These are phyloP conservation scores for Fonsecaea monophora DNA, from an alignment of 2,329 filamentous ascomycete genomes.

Conservation along the genomic window DNA sequence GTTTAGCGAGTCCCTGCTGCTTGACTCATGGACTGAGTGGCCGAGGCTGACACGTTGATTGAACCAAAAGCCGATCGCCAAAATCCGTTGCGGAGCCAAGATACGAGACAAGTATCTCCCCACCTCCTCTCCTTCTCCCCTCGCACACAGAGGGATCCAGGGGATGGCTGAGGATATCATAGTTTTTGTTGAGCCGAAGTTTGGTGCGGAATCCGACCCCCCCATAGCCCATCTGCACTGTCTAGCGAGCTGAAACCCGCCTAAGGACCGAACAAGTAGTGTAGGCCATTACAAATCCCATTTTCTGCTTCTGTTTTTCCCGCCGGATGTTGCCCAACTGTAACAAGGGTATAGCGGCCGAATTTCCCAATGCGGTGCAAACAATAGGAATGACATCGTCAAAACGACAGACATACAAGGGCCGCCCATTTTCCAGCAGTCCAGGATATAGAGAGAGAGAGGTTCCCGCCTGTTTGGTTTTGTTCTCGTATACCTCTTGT, in stretches of 20 bases:
- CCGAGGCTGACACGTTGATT: background rate
- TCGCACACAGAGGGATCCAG: background rate
- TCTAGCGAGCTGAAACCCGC: background rate
- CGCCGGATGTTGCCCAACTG: too few relatives aligned
- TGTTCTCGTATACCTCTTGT: too few relatives aligned
- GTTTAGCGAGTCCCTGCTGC: background rate
- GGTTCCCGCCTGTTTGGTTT: too few relatives aligned
- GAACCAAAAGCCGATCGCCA: background rate
- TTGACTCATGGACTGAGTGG: background rate
- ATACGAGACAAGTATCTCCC: background rate
- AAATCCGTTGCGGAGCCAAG: conserved; percentile 8
- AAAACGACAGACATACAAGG: background rate
- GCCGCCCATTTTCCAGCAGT: too few relatives aligned
- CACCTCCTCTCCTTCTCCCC: too few relatives aligned
- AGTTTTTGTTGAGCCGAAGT: conserved; percentile 13
- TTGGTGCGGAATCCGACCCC: conserved; percentile 17
- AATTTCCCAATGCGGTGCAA: background rate
- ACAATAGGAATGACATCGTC: background rate
- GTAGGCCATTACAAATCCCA: background rate
- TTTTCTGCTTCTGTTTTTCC: background rate
- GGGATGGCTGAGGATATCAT: background rate
- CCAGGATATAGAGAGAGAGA: too few relatives aligned
- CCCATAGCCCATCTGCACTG: background rate
- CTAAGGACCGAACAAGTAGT: background rate
- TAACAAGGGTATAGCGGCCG: background rate